A percentile compares a stretch with the other conserved stretches of the same genome.
Conservation (phyloP, 2,329 filamentous ascomycete genomes). For the Ophiostoma australiae region DNA sequence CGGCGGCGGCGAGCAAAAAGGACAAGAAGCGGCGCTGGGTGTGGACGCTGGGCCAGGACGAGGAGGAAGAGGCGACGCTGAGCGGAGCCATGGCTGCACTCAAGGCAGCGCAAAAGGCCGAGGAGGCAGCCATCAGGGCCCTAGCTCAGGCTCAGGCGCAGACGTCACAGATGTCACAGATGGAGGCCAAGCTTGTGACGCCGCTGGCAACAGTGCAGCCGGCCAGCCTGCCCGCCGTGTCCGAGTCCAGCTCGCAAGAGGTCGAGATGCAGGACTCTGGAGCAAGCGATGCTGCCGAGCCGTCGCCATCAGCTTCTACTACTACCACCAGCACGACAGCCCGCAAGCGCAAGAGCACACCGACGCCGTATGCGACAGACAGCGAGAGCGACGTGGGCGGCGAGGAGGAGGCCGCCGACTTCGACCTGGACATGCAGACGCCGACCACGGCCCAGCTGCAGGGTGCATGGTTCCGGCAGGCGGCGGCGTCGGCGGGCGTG, state of each 20-base stretch:
- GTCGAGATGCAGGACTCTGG: conserved; percentile 20
- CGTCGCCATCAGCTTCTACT: neutral
- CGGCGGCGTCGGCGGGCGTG: conserved; percentile 31
- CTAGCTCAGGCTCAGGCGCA: neutral
- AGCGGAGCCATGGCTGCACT: conserved; percentile 31
- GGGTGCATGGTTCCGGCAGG: conserved; percentile 23
- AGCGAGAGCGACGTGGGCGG: conserved; percentile 17
- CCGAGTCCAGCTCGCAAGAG: conserved; percentile 9
- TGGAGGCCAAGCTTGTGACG: conserved; percentile 7
- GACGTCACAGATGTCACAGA: neutral
- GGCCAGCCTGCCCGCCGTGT: neutral
- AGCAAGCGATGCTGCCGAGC: neutral
- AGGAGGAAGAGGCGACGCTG: conserved; percentile 41
- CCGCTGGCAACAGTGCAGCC: conserved; percentile 14
- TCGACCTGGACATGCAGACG: conserved; percentile 24
- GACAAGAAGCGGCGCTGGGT: conserved; percentile 62
- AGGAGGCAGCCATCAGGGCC: conserved; percentile 2
- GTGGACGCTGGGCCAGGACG: conserved; percentile 59
- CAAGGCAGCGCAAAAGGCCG: conserved; percentile 28
- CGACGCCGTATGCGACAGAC: conserved; percentile 23
- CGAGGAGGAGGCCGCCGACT: conserved; percentile 16
- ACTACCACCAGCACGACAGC: neutral
- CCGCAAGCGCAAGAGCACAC: conserved; percentile 27
- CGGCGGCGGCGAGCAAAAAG: conserved; percentile 39
- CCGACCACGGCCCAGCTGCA: conserved; percentile 23